A percentile compares a stretch with the other conserved stretches of the same genome.
phyloP scores from a whole-genome alignment of 148 eudicot species.

The Rhododendron williamsianum region DNA sequence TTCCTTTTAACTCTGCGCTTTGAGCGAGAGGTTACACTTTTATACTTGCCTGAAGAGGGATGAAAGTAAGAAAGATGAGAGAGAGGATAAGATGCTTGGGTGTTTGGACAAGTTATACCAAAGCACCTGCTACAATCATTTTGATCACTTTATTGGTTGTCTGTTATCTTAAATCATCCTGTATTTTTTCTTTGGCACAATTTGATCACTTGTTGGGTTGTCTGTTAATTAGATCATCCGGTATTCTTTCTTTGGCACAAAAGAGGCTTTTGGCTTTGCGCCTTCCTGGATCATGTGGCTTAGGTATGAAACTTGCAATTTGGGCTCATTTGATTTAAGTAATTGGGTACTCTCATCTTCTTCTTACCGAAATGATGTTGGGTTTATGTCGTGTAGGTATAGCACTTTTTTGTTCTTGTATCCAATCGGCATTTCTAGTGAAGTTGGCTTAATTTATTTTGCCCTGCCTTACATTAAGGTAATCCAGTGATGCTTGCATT shows the following conservation, averaged over 20 bases:
- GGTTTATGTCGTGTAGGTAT: constrained; percentile 50
- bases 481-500: constrained; percentile 8
- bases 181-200: too few species aligned
- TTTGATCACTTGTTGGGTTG: too few species aligned
- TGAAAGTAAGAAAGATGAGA: background rate
- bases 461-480: constrained; percentile 76
- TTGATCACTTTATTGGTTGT: constrained; percentile 8
- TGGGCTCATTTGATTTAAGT: background rate
- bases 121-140: background rate
- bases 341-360: background rate
- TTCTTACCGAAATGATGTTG: background rate
- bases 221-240: constrained; percentile 51
- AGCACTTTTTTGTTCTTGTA: constrained; percentile 81
- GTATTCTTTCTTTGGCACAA: constrained; percentile 85
- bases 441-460: constrained; percentile 67
- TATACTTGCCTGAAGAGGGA: background rate
- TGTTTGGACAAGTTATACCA: background rate
- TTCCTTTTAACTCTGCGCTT: background rate
- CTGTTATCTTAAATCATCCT: background rate
- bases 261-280: constrained; percentile 72
- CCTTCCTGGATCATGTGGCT: constrained; percentile 93
- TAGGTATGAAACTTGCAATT: constrained; percentile 29
- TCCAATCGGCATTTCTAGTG: constrained; percentile 82
- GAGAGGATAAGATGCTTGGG: background rate
- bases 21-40: background rate